Evolutionary conservation across 352 stramenopile genomes (phyloP).

Genomic region (Phytophthora cactorum): DNA sequence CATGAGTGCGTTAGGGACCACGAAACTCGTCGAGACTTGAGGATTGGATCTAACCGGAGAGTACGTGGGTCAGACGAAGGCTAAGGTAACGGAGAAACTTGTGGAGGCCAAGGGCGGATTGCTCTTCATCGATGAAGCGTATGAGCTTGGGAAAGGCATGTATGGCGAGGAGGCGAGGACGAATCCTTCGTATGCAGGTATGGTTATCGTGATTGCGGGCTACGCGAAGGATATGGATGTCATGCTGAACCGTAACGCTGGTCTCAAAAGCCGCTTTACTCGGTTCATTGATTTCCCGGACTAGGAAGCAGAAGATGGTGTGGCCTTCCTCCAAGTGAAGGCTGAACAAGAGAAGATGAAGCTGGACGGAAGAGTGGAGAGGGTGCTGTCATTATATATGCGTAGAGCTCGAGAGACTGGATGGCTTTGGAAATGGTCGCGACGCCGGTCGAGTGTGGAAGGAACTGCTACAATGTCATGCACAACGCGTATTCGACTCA

Average conservation of each 20-base stretch:
- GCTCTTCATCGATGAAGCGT: conserved; percentile 94
- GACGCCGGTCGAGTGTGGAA: conserved; percentile 77
- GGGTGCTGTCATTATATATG: conserved; percentile 42
- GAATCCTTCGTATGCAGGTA: conserved; percentile 77
- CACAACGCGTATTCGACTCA: conserved; percentile 53
- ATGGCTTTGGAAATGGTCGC: conserved; percentile 76
- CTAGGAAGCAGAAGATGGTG: conserved; percentile 83
- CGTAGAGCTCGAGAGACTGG: conserved; percentile 43
- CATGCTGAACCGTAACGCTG: conserved; percentile 90
- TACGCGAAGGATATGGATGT: conserved; percentile 90
- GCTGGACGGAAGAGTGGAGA: conserved; percentile 34
- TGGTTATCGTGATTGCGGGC: conserved; percentile 93
- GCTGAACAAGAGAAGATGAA: conserved; percentile 48
- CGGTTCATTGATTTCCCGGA: conserved; percentile 90
- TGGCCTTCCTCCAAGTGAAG: conserved; percentile 62
- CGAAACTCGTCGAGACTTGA: conserved; percentile 92
- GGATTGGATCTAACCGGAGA: conserved; percentile 89
- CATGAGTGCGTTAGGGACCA: conserved; percentile 90
- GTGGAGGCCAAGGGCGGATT: conserved; percentile 92
- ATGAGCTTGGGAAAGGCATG: conserved; percentile 85
- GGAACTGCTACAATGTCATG: conserved; percentile 66
- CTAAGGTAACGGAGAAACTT: conserved; percentile 86
- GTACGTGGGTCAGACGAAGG: conserved; percentile 91
- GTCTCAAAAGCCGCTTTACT: conserved; percentile 92
- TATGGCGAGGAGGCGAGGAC: conserved; percentile 91